phyloP scores from a whole-genome alignment of 176 grass and related monocot species.

The sorghum (Sorghum bicolor) region Sorghum_bicolor_NCBIv3 NC_012871.2:56951001-56951500 shows the following conservation, averaged over 20 bases:
- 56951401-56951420: conserved; percentile 31
- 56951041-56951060: too few species aligned
- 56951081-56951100: too few species aligned
- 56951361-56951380: too few species aligned
- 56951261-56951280: conserved; percentile 32
- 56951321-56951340: conserved; percentile 24
- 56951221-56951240: neutral
- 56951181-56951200: neutral
- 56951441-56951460: conserved; percentile 38
- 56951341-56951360: conserved; percentile 24
- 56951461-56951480: too few species aligned
- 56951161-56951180: neutral
- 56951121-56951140: too few species aligned
- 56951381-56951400: conserved; percentile 35
- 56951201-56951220: neutral
- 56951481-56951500: too few species aligned
- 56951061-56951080: too few species aligned
- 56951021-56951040: too few species aligned
- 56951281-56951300: conserved; percentile 39
- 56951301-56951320: conserved; percentile 18
- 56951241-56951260: neutral
- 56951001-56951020: too few species aligned
- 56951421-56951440: neutral
- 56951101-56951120: too few species aligned
- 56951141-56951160: too few species aligned